Conservation (phyloP, 441 rosid species). For the Gossypium schwendimanii region DNA sequence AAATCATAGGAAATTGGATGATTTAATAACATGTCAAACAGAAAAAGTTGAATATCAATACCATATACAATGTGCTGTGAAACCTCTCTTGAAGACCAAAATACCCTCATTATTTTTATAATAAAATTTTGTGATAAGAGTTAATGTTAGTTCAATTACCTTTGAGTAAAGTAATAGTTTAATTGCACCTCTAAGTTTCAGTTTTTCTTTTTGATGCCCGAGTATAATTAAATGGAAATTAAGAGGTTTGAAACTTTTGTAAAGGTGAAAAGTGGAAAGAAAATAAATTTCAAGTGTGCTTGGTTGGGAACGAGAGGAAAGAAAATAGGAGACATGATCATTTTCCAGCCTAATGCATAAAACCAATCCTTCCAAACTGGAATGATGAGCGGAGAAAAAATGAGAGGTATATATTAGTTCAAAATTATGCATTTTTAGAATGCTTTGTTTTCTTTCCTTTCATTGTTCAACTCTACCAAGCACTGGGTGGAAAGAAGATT, state of each 20-base stretch:
- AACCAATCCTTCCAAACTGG: too few species aligned
- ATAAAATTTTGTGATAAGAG: background rate
- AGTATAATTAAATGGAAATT: background rate
- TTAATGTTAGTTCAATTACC: background rate
- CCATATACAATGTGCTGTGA: background rate
- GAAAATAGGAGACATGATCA: too few species aligned
- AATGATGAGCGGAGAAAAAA: too few species aligned
- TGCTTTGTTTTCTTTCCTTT: too few species aligned
- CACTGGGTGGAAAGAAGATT: too few species aligned
- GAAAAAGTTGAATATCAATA: background rate
- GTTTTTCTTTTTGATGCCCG: background rate
- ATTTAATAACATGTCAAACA: background rate
- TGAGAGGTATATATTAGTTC: too few species aligned
- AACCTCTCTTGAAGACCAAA: background rate
- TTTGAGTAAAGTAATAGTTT: background rate
- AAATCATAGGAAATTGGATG: slow-evolving; percentile 6
- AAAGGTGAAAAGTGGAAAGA: background rate
- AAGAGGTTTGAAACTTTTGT: background rate
- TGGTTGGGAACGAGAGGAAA: too few species aligned
- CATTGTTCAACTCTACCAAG: too few species aligned
- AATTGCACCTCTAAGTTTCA: background rate
- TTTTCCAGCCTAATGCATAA: too few species aligned
- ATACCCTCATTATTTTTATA: background rate
- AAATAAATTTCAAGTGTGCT: too few species aligned
- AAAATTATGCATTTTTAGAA: too few species aligned